These are phyloP conservation scores for Magnolia changhungtana DNA, from an alignment of 164 flowering plant genomes.

Conservation along the genomic window DNA sequence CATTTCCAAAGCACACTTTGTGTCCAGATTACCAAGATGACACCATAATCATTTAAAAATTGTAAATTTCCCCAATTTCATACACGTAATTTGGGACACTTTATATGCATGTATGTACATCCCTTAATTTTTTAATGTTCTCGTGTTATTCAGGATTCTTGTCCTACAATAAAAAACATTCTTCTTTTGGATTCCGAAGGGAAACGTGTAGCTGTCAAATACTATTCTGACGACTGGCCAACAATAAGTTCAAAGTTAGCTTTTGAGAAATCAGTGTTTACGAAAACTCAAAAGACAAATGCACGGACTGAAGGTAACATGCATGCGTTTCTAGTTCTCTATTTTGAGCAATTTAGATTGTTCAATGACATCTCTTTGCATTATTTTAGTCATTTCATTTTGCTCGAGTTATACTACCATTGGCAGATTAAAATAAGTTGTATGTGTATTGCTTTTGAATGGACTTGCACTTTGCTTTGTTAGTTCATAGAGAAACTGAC, in stretches of 20 bases:
- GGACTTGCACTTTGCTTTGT: background rate
- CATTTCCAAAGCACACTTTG: too few species aligned
- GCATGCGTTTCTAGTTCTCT: background rate
- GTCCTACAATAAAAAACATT: slow-evolving; percentile 55
- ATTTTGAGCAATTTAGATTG: background rate
- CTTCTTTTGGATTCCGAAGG: slow-evolving; percentile 67
- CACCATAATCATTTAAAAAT: too few species aligned
- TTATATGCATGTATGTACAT: too few species aligned
- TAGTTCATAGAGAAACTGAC: background rate
- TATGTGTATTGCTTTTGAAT: background rate
- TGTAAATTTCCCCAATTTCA: background rate
- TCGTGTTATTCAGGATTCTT: slow-evolving; percentile 34
- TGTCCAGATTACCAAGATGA: too few species aligned
- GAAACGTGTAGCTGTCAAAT: slow-evolving; percentile 62
- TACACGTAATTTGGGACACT: background rate
- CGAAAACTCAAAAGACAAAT: slow-evolving; percentile 53
- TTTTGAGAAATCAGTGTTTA: slow-evolving; percentile 47
- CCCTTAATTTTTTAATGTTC: background rate
- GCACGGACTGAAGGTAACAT: slow-evolving; percentile 49
- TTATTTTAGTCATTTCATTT: background rate
- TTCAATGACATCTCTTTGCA: background rate
- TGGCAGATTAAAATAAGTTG: background rate
- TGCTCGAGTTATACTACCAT: background rate
- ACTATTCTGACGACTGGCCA: slow-evolving; percentile 59
- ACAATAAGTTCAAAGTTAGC: slow-evolving; percentile 42